phyloP scores from a whole-genome alignment of 1,284 basidiomycete genomes.

The Rhodofomes roseus region DNA sequence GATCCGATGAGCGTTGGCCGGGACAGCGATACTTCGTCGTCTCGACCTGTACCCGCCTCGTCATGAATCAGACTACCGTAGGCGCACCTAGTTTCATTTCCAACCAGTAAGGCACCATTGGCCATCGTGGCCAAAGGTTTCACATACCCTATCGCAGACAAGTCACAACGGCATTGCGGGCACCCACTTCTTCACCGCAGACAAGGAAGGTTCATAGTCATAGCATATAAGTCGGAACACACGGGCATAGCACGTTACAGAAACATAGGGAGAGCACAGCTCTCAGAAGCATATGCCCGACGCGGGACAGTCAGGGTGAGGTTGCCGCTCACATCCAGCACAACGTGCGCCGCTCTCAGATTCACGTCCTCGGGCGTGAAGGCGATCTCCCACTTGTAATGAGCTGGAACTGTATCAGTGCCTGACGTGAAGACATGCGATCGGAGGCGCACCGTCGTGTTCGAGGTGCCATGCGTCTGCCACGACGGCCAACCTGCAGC shows the following conservation, averaged over 20 bases:
- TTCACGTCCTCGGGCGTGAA: slow-evolving; percentile 27
- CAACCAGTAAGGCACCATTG: background rate
- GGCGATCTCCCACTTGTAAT: slow-evolving; percentile 28
- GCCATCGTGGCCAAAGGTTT: background rate
- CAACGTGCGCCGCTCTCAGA: slow-evolving; percentile 22
- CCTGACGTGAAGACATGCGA: background rate
- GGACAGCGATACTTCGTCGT: too few relatives aligned
- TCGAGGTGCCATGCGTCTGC: slow-evolving; percentile 28
- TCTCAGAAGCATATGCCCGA: background rate
- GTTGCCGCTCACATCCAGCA: slow-evolving; percentile 19
- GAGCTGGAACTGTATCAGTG: slow-evolving; percentile 12
- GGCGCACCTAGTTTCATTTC: background rate
- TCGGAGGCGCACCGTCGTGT: slow-evolving; percentile 20
- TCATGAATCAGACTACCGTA: background rate
- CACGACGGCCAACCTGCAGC: slow-evolving; percentile 23
- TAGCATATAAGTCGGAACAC: background rate
- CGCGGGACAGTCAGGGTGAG: slow-evolving; percentile 22
- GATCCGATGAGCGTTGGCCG: too few relatives aligned
- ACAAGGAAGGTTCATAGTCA: background rate
- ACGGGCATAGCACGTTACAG: background rate
- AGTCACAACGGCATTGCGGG: background rate
- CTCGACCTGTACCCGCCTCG: background rate
- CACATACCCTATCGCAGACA: background rate
- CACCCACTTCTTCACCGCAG: background rate
- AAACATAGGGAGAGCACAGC: slow-evolving; percentile 1